A percentile compares a stretch with the other conserved stretches of the same genome.
phyloP scores from a whole-genome alignment of 352 stramenopile species.

The Phytophthora capsici region DNA sequence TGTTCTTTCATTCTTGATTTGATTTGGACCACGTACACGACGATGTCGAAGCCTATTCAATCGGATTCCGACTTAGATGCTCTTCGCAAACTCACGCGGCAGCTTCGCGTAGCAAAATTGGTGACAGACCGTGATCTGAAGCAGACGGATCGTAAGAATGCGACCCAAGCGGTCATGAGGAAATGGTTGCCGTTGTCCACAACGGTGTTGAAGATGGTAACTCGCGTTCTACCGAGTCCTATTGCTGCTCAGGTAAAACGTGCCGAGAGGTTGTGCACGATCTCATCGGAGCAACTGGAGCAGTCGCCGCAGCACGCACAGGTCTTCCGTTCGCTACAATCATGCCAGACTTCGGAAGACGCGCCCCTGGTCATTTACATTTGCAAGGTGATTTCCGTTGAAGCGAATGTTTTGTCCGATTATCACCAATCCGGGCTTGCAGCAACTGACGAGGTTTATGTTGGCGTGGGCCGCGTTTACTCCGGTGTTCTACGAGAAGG shows the following conservation, averaged over 20 bases:
- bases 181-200: constrained; percentile 91
- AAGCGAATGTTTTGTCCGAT: constrained; percentile 85
- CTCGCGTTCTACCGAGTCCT: constrained; percentile 82
- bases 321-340: constrained; percentile 61
- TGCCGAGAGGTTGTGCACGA: constrained; percentile 72
- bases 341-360: constrained; percentile 59
- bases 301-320: constrained; percentile 39
- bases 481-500: constrained; percentile 79
- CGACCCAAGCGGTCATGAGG: constrained; percentile 81
- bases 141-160: constrained; percentile 65
- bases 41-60: constrained; percentile 48
- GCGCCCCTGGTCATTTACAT: constrained; percentile 90
- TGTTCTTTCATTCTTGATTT: constrained; percentile 92
- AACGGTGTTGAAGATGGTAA: constrained; percentile 92
- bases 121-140: constrained; percentile 78
- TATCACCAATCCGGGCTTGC: constrained; percentile 55
- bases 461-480: constrained; percentile 93
- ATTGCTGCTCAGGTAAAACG: constrained; percentile 72
- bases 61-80: constrained; percentile 57
- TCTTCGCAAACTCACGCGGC: constrained; percentile 69
- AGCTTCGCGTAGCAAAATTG: constrained; percentile 70
- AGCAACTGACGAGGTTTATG: constrained; percentile 81
- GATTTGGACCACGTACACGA: constrained; percentile 91
- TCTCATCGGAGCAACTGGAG: constrained; percentile 36
- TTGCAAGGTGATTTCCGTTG: constrained; percentile 93